Base-by-base conservation (phyloP, 768 basidiomycete genomes). In the Candolleomyces eurysporus region DNA sequence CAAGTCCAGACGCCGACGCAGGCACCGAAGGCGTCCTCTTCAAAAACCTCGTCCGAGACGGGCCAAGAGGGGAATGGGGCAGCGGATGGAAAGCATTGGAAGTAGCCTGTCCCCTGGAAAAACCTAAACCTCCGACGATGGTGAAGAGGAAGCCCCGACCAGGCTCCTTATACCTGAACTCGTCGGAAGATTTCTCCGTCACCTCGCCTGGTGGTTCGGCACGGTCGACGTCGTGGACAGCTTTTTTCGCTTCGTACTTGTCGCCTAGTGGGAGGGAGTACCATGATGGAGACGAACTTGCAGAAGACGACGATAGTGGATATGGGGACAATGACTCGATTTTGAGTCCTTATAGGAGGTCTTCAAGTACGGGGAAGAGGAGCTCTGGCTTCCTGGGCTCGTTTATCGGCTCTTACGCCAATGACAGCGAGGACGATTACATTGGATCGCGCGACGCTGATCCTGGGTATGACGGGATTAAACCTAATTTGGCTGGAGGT, bases 61-160 rank as follows among this genome's bases (percentile, higher is more conserved):
- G 88, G 0, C 72, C 77, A 0, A 73, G 82, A 1, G 89, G 88
- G 8, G 86, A 86, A 64, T 92, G 91, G 91, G 91, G 88, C 2
- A 80, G 81, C 8, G 74, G 87, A 3, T 91, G 88, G 85, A 77
- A 74, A 52, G 88, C 88, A 0, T 79, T 85, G 13, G 61, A 69
- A 5, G 75, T 73, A n/a, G 81, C 88, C 45, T 85, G 86, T 36
- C 89, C 89, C 3, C 72, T 84, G 65, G 87, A 89, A 65, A 84
- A 83, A 68, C 68, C 72, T 54, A 67, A 21, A 31, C 45, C 48
- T 11, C 13, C 30, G 14, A 30, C 3, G 19, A 11, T 17, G 26
- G 36, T 21, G 36, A 40, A 36, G 31, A 17, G 40, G 31, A 39
- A 39, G 40, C 9, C 22, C 17, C 56, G 40, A 13, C 56, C 42